Conservation (phyloP, 2,329 filamentous ascomycete species). For the Aspergillus uvarum region DNA sequence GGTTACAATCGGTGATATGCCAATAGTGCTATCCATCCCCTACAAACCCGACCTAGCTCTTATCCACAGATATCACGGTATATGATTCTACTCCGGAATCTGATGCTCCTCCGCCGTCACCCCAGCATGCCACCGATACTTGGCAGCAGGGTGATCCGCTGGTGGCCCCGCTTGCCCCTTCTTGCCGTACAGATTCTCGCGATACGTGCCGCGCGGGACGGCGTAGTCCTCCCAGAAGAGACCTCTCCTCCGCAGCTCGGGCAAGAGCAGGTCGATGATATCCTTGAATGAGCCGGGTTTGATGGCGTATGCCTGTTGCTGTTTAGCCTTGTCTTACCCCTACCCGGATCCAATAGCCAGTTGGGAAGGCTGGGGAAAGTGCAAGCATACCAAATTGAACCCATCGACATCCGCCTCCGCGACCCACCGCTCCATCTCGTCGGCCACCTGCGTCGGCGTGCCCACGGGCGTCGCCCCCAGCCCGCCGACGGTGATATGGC, state of each 20-base stretch:
- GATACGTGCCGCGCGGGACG: constrained; percentile 37
- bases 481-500: constrained; percentile 67
- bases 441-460: constrained; percentile 63
- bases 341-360: too few species aligned
- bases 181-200: constrained; percentile 40
- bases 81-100: constrained; percentile 22
- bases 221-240: constrained; percentile 43
- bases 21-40: too few species aligned
- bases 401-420: constrained; percentile 69
- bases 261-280: constrained; percentile 63
- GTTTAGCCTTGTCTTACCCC: constrained; percentile 20
- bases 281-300: constrained; percentile 68
- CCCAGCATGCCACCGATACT: constrained; percentile 40
- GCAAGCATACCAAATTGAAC: constrained; percentile 64
- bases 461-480: constrained; percentile 65
- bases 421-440: constrained; percentile 67
- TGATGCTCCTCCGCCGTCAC: constrained; percentile 32
- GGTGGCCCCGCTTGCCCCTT: constrained; percentile 35
- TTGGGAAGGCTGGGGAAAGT: too few species aligned
- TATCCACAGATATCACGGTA: too few species aligned
- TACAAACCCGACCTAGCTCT: too few species aligned
- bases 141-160: constrained; percentile 37
- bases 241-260: constrained; percentile 61
- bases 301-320: constrained; percentile 58
- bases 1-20: too few species aligned